phyloP scores from a whole-genome alignment of 176 grass and related monocot genomes.

The Oryza brachyantha region DNA sequence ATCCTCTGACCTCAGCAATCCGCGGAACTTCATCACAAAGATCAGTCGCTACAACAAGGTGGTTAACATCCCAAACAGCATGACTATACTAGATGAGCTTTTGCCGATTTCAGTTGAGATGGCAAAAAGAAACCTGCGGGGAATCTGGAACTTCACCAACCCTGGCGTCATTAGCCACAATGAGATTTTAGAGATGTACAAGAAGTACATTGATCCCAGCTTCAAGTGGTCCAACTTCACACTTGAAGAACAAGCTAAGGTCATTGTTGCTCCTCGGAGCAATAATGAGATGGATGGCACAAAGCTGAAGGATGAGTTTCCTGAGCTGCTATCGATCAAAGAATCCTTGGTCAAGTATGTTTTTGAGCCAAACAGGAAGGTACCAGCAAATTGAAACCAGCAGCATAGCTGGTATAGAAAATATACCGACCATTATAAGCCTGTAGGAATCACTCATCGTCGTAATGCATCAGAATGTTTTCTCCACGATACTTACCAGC shows the following conservation, averaged over 20 bases:
- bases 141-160: slow-evolving; percentile 86
- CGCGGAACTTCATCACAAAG: slow-evolving; percentile 85
- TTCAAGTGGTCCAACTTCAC: slow-evolving; percentile 81
- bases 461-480: slow-evolving; percentile 14
- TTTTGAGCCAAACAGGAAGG: slow-evolving; percentile 77
- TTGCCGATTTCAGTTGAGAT: slow-evolving; percentile 78
- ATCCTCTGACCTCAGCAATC: slow-evolving; percentile 73
- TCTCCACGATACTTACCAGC: slow-evolving; percentile 19
- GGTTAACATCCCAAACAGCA: slow-evolving; percentile 77
- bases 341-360: slow-evolving; percentile 75
- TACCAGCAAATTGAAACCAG: slow-evolving; percentile 36
- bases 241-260: slow-evolving; percentile 73
- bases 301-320: slow-evolving; percentile 75
- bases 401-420: slow-evolving; percentile 9
- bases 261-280: slow-evolving; percentile 71
- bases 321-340: slow-evolving; percentile 73
- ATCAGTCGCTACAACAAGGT: slow-evolving; percentile 74
- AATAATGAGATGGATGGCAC: slow-evolving; percentile 74
- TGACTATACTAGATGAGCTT: slow-evolving; percentile 83
- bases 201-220: slow-evolving; percentile 50
- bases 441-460: slow-evolving; percentile 27
- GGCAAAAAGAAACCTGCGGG: slow-evolving; percentile 60
- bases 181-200: slow-evolving; percentile 80
- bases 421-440: slow-evolving; percentile 15
- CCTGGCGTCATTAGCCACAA: slow-evolving; percentile 73